Conservation (phyloP, 2,329 filamentous ascomycete genomes). For the Trichoderma koningiopsis region DNA sequence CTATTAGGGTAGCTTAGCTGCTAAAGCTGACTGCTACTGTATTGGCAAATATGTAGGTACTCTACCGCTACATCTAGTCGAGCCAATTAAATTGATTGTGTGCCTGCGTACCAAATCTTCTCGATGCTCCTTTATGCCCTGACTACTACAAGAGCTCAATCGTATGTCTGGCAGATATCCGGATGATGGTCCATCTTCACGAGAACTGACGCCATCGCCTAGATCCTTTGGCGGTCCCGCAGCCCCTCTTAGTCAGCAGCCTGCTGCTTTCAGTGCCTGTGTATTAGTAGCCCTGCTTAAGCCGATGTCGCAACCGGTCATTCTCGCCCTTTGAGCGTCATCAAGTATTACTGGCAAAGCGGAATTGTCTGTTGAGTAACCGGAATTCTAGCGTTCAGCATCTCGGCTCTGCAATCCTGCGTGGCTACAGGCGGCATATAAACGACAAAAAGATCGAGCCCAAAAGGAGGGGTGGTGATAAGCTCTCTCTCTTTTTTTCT, state of each 20-base stretch:
- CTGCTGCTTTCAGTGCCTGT: not conserved
- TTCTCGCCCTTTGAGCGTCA: not conserved
- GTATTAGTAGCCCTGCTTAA: not conserved
- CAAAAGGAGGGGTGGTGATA: not conserved
- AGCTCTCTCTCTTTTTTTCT: not conserved
- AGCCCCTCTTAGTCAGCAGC: constrained; percentile 10
- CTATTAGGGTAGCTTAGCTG: not conserved
- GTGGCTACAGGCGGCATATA: not conserved
- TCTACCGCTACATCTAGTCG: not conserved
- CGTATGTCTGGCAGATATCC: not conserved
- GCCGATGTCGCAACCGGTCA: constrained; percentile 28
- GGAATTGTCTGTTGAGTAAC: not conserved
- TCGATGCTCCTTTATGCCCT: not conserved
- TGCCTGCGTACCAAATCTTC: not conserved
- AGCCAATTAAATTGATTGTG: not conserved
- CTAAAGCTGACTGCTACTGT: not conserved
- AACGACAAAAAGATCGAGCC: not conserved
- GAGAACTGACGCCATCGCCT: constrained; percentile 26
- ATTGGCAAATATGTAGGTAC: no score
- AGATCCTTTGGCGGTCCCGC: constrained; percentile 13
- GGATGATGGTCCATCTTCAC: not conserved
- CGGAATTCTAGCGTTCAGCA: not conserved
- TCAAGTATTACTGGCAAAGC: not conserved
- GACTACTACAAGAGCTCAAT: not conserved
- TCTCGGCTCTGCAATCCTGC: not conserved